These are phyloP conservation scores for Crithidia fasciculata DNA, from an alignment of 208 protist species.

Conservation along the genomic window DNA sequence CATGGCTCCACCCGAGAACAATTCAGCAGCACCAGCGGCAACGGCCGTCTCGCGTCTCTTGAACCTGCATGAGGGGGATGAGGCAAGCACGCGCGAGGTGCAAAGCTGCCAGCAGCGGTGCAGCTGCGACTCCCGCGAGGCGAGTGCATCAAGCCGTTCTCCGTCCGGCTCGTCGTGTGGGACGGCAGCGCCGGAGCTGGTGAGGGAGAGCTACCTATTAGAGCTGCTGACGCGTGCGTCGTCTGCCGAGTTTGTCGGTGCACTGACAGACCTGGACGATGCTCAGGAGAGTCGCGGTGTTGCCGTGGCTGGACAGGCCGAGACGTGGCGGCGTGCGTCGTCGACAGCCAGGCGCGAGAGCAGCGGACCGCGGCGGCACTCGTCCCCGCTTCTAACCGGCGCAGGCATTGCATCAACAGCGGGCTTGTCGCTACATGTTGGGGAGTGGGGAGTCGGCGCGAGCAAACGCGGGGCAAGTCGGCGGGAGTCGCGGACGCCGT, in stretches of 20 bases:
- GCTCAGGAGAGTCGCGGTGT: background rate
- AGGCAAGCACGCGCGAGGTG: too few relatives aligned
- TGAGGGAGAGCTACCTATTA: background rate
- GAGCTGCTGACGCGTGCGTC: slow-evolving; percentile 11
- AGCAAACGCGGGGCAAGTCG: background rate
- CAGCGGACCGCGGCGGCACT: too few relatives aligned
- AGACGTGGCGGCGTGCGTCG: too few relatives aligned
- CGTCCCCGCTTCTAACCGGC: too few relatives aligned
- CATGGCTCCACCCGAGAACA: too few relatives aligned
- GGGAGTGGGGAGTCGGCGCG: background rate
- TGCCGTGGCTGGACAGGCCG: too few relatives aligned
- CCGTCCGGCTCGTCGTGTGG: background rate
- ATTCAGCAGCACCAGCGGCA: too few relatives aligned
- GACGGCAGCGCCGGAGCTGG: background rate
- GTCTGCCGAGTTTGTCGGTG: background rate
- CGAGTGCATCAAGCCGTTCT: background rate
- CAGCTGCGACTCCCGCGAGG: background rate
- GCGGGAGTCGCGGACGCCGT: background rate
- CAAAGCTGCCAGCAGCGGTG: background rate
- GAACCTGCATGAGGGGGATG: too few relatives aligned
- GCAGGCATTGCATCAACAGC: too few relatives aligned
- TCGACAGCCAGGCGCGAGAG: too few relatives aligned
- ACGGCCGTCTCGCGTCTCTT: too few relatives aligned
- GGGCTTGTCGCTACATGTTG: too few relatives aligned
- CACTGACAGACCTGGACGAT: background rate